Conservation (phyloP, 805 yeast species). For the Ogataea parapolymorpha region DNA sequence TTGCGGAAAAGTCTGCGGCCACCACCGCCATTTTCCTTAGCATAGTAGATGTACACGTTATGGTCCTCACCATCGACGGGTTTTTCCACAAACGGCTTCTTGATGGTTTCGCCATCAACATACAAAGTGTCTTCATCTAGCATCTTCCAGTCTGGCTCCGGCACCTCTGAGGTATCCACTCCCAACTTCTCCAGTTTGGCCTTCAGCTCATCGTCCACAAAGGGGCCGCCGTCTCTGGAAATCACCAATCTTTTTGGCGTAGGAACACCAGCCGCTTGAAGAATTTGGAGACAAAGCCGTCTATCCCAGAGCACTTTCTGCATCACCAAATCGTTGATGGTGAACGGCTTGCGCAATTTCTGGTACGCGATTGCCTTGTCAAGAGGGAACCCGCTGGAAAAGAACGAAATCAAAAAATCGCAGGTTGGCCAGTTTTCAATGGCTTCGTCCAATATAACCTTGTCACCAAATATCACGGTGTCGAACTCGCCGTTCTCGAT, state of each 20-base stretch:
- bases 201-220: slow-evolving; percentile 64
- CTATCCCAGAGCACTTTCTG: slow-evolving; percentile 98
- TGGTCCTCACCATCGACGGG: slow-evolving; percentile 99
- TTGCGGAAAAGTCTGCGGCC: slow-evolving; percentile 92
- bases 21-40: slow-evolving; percentile 90
- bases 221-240: slow-evolving; percentile 96
- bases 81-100: slow-evolving; percentile 94
- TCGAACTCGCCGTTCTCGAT: slow-evolving; percentile 95
- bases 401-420: slow-evolving; percentile 89
- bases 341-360: slow-evolving; percentile 82
- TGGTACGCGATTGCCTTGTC: slow-evolving; percentile 93
- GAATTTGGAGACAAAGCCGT: slow-evolving; percentile 73
- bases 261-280: slow-evolving; percentile 80
- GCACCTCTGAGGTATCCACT: slow-evolving; percentile 43
- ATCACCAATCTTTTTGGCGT: slow-evolving; percentile 88
- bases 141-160: slow-evolving; percentile 85
- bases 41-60: slow-evolving; percentile 89
- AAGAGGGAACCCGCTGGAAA: slow-evolving; percentile 93
- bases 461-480: slow-evolving; percentile 95
- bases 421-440: slow-evolving; percentile 99
- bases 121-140: slow-evolving; percentile 78
- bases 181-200: slow-evolving; percentile 60
- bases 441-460: slow-evolving; percentile 87
- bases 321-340: slow-evolving; percentile 83
- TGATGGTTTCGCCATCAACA: slow-evolving; percentile 68